Evolutionary conservation across 305 asterid species (phyloP).

Genomic region (Petunia hybrid): DNA sequence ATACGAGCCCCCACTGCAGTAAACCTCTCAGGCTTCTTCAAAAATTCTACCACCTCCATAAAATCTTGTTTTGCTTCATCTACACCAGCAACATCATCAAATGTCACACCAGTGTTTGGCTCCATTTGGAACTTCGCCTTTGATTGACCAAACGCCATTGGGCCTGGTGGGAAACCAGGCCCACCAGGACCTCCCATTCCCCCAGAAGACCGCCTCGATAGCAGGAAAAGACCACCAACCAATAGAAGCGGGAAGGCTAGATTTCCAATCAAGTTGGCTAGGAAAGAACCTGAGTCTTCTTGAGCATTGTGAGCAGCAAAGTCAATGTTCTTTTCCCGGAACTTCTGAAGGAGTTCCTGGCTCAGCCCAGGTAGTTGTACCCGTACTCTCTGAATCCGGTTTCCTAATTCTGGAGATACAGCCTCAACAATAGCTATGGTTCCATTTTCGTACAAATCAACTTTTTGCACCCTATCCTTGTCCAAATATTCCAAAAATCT

Average conservation of each 20-base stretch:
- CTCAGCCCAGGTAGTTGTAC: conserved; percentile 94
- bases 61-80: conserved; percentile 98
- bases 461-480: conserved; percentile 78
- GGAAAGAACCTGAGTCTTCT: conserved; percentile 85
- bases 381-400: conserved; percentile 83
- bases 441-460: conserved; percentile 86
- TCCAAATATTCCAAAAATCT: conserved; percentile 93
- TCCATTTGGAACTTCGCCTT: conserved; percentile 97
- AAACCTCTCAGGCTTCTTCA: conserved; percentile 94
- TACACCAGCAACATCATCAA: conserved; percentile 97
- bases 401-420: conserved; percentile 87
- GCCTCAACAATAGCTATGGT: conserved; percentile 96
- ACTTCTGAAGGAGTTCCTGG: conserved; percentile 96
- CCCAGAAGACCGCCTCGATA: conserved; percentile 82
- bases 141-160: conserved; percentile 78
- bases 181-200: conserved; percentile 99
- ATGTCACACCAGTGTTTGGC: conserved; percentile 93
- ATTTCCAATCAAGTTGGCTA: conserved; percentile 81
- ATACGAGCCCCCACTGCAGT: conserved; percentile 96
- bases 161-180: conserved; percentile 72
- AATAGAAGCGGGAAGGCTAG: conserved; percentile 83
- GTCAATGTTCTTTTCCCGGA: conserved; percentile 88
- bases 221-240: conserved; percentile 91
- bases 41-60: conserved; percentile 94
- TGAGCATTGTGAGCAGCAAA: conserved; percentile 93